Evolutionary conservation across 306 rosid species (phyloP).

Genomic region (Herpetospermum pedunculosum): DNA sequence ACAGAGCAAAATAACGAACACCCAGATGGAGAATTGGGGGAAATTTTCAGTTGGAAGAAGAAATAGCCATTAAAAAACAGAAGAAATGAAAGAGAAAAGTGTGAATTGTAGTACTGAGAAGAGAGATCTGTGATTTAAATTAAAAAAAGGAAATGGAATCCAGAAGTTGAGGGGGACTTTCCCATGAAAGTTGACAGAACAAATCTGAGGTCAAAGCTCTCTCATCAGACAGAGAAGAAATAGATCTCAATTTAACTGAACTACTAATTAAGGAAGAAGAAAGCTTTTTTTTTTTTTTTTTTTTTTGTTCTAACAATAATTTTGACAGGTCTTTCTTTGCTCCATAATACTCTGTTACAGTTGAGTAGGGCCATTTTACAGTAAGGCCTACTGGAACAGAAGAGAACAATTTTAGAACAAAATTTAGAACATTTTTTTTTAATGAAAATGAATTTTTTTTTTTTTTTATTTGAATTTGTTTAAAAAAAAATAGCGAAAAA

Average conservation of each 20-base stretch:
- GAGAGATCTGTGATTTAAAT: neutral
- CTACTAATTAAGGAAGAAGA: constrained; percentile 1
- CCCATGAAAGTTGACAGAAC: constrained; percentile 7
- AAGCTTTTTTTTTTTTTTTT: neutral
- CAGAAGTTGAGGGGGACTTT: constrained; percentile 11
- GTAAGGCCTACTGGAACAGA: neutral
- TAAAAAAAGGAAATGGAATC: neutral
- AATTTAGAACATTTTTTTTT: neutral
- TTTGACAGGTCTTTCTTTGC: neutral
- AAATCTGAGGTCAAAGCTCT: constrained; percentile 3
- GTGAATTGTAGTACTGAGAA: neutral
- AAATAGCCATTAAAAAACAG: neutral
- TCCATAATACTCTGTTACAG: neutral
- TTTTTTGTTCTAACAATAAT: neutral
- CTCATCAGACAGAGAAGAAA: neutral
- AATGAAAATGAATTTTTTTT: neutral
- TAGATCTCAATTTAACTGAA: neutral
- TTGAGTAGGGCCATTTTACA: constrained; percentile 5
- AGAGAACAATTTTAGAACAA: constrained; percentile 3
- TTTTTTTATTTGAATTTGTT: too few relatives aligned
- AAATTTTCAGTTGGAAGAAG: neutral
- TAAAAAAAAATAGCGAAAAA: too few relatives aligned
- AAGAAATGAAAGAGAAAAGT: neutral
- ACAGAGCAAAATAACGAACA: neutral
- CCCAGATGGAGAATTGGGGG: neutral